Base-by-base conservation (phyloP, 495 filamentous ascomycete genomes). In the Coniosporium apollinis region DNA sequence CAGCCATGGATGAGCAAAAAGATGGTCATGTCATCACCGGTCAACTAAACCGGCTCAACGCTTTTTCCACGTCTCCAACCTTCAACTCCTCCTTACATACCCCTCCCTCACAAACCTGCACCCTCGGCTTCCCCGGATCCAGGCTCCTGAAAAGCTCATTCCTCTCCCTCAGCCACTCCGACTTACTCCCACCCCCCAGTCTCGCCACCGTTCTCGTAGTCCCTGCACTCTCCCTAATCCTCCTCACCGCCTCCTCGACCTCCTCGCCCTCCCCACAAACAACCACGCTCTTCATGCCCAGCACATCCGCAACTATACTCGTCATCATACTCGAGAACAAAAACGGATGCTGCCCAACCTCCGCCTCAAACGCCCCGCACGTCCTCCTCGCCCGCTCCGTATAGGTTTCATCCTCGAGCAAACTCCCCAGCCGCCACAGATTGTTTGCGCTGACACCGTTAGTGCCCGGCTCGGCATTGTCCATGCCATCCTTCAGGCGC, bases 401-500 rank as follows among this genome's bases (percentile, higher is more conserved):
- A 46, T 85, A 85, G 3, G 51, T 51, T 1, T 72, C 57, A 35
- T 86, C 74, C 14, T 68, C 70, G 1, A 96, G 67, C 1, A 92
- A 51, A 0, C 69, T 63, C 21, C 72, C 70, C 13, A 97, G 66
- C 2, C 84, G 73, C 52, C 82, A 77, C 11, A 97, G 62, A 47
- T 96, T 97, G 7, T 68, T 70, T 0, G 84, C 82, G 17, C 76
- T 74, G 13, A 84, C 67, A 19, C 82, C 85, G 48, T 97, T 97
- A 17, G 82, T 74, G 1, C 80, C 87, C 1, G 89, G 91, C 34
- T 84, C 79, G 11, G 81, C 77, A 22, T 76, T 79, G 54, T 97
- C 89, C 60, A 94, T 92, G 33, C 82, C 89, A 37, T 82, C 81
- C 59, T 97, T 97, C 37, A 94, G 65, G 5, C 89, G 75, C 16